Evolutionary conservation across 2,329 filamentous ascomycete species (phyloP).

Genomic region (Cadophora sp.): DNA sequence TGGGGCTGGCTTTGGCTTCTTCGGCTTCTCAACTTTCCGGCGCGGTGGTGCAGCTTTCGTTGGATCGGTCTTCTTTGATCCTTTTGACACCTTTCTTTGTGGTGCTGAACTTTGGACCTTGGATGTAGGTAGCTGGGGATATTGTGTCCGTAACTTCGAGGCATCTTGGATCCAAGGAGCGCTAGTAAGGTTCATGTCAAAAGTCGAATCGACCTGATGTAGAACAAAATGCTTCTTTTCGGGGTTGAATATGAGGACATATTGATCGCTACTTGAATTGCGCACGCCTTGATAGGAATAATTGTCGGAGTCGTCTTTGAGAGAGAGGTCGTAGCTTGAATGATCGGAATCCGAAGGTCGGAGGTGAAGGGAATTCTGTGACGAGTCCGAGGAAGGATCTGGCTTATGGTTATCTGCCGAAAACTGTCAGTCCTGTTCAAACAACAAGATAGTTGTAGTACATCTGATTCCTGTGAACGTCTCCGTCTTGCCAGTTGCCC

Average conservation of each 20-base stretch:
- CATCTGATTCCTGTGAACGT: conserved; percentile 67
- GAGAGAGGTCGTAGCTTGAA: conserved; percentile 57
- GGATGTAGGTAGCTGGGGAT: conserved; percentile 62
- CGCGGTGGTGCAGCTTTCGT: conserved; percentile 41
- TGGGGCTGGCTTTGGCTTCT: conserved; percentile 44
- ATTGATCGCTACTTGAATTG: conserved; percentile 61
- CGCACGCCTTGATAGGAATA: conserved; percentile 68
- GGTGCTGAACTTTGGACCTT: conserved; percentile 31
- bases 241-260: conserved; percentile 78
- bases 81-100: conserved; percentile 39
- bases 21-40: conserved; percentile 43
- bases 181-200: conserved; percentile 84
- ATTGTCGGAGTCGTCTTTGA: conserved; percentile 58
- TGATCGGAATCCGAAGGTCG: conserved; percentile 50
- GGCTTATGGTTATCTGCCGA: conserved; percentile 67
- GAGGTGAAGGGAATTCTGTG: conserved; percentile 52
- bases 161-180: conserved; percentile 70
- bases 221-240: conserved; percentile 78
- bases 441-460: conserved; percentile 45
- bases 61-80: conserved; percentile 37
- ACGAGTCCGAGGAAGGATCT: conserved; percentile 54
- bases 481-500: conserved; percentile 55
- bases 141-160: conserved; percentile 68
- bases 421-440: conserved; percentile 27
- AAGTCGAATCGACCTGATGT: conserved; percentile 80